Evolutionary conservation across 164 flowering plant genomes (phyloP).

Genomic region (Berberis vulgaris): DNA sequence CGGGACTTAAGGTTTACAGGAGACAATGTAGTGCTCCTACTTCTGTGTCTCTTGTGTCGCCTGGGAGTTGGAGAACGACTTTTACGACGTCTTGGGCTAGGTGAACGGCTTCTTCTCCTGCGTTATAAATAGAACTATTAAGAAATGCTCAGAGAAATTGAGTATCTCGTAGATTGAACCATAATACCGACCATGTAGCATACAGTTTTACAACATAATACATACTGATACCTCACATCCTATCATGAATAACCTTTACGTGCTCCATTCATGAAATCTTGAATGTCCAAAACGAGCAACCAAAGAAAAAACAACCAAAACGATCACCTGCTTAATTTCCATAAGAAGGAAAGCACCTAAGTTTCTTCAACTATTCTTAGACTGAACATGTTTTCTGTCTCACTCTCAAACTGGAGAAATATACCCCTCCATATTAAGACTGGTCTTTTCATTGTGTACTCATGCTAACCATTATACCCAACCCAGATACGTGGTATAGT

Average conservation of each 20-base stretch:
- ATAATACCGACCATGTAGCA: conserved; percentile 25
- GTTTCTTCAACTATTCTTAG: conserved; percentile 19
- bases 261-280: conserved; percentile 68
- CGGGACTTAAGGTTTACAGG: conserved; percentile 46
- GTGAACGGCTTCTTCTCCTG: conserved; percentile 79
- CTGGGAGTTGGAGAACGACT: conserved; percentile 78
- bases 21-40: conserved; percentile 59
- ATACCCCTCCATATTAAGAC: conserved; percentile 7
- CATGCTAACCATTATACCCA: not conserved
- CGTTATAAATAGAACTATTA: conserved; percentile 9
- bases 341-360: conserved; percentile 36
- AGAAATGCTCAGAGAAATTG: conserved; percentile 1
- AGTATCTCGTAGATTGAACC: not conserved
- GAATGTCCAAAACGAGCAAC: conserved; percentile 60
- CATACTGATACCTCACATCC: conserved; percentile 67
- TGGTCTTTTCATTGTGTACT: not conserved
- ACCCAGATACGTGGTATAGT: not conserved
- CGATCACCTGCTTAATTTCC: conserved; percentile 77
- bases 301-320: conserved; percentile 54
- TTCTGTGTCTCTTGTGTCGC: conserved; percentile 59
- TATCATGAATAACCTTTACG: conserved; percentile 57
- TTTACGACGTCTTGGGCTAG: conserved; percentile 52
- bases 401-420: conserved; percentile 9
- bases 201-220: conserved; percentile 24
- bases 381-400: conserved; percentile 15